These are phyloP conservation scores for Mortierella sp. DNA, from an alignment of 371 early-diverging fungal genomes.

Conservation along the genomic window DNA sequence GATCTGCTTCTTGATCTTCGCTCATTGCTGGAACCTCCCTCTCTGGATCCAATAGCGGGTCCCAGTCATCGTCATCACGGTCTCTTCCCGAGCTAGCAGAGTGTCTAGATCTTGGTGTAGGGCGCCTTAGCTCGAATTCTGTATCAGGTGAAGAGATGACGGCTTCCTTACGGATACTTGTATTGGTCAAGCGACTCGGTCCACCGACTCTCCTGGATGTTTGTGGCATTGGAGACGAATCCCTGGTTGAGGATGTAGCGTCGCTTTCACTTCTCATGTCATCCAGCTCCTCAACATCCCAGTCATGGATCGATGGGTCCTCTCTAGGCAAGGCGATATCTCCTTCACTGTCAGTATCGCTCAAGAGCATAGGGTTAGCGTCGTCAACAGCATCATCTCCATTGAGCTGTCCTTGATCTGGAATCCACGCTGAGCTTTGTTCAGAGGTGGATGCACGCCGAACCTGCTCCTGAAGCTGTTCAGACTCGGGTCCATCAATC, in stretches of 20 bases:
- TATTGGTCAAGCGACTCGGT: slow-evolving; percentile 3
- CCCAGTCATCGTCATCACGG: slow-evolving; percentile 25
- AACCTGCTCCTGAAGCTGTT: slow-evolving; percentile 22
- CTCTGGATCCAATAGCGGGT: slow-evolving; percentile 39
- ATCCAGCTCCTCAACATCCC: slow-evolving; percentile 51
- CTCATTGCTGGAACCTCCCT: slow-evolving; percentile 35
- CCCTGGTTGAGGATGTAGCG: neutral
- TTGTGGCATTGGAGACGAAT: neutral
- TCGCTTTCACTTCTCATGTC: slow-evolving; percentile 26
- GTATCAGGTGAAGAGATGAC: neutral
- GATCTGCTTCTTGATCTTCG: slow-evolving; percentile 38
- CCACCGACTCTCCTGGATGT: neutral
- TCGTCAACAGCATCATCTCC: slow-evolving; percentile 6
- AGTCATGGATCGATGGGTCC: slow-evolving; percentile 38
- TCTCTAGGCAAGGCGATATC: slow-evolving; percentile 28
- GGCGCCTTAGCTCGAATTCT: neutral
- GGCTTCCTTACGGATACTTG: slow-evolving; percentile 7
- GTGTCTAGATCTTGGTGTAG: neutral
- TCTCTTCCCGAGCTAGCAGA: slow-evolving; percentile 2
- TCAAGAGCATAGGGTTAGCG: neutral
- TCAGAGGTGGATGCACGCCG: slow-evolving; percentile 11
- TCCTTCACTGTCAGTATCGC: slow-evolving; percentile 1
- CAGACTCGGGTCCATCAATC: slow-evolving; percentile 36
- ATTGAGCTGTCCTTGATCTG: neutral
- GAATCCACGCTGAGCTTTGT: neutral